Base-by-base conservation (phyloP, 2,329 filamentous ascomycete species). In the Verticillium klebahnii region DNA sequence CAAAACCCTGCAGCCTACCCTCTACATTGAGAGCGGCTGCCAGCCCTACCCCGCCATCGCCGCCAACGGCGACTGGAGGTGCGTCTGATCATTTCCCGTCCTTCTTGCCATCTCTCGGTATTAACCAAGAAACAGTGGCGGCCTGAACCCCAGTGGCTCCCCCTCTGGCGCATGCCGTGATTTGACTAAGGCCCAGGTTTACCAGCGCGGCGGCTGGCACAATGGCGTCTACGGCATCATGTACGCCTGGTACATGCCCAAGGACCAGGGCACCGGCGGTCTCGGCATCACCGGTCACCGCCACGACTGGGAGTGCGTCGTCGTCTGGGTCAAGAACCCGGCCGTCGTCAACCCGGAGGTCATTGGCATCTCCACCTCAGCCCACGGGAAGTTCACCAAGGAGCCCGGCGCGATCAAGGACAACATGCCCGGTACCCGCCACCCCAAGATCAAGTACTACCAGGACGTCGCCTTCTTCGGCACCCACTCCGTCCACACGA, bases 161-260 rank as follows among this genome's bases (percentile, higher is more conserved):
- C n/a, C 40, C 19, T 19, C 40, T 1, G 57, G 57, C 15, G 23
- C 34, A 37, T 40, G 57, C 37, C 17, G 17, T 5, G 31, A 40
- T 15, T 11, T 17, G 11, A 34, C 25, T 23, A 32, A 31, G 15
- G 57, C 23, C 37, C 57, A 58, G 39, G 25, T 29, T 25, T 58
- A 58, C 25, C 73, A 71, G 25, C 71, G 77, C 14, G 70, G 68
- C 19, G 65, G 63, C 3, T 61, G 63, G 31, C 67, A 72, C 62
- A 69, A 71, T 15, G 69, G 65, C 54, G 65, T 69, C 55, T 73
- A 71, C 57, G 73, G 69, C 58, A 73, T 79, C 64, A 77, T 79
- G 75, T 79, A 78, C 66, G 69, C 74, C 5, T 79, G 77, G 78
- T 81, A 79, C 67, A 73, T 78, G 67, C 79, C 79, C 58, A 81